Conservation (phyloP, 2,329 filamentous ascomycete genomes). For the Claviceps humidiphila region DNA sequence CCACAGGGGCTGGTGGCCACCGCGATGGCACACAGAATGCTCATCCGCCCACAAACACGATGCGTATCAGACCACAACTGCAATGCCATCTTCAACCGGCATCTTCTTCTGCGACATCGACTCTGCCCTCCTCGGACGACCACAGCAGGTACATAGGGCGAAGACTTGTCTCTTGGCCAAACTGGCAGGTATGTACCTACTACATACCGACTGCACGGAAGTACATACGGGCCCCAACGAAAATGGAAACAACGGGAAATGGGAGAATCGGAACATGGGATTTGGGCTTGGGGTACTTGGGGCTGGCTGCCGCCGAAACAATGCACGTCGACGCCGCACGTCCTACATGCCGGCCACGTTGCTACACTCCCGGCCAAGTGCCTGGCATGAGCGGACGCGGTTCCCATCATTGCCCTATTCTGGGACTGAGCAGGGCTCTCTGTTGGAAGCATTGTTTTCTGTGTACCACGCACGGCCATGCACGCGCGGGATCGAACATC, state of each 20-base stretch:
- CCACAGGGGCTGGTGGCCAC: not conserved
- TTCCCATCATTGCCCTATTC: slow-evolving; percentile 1
- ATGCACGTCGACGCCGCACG: not conserved
- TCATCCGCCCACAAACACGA: not conserved
- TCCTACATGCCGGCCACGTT: slow-evolving; percentile 2
- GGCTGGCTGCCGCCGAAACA: not conserved
- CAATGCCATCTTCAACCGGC: not conserved
- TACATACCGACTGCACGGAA: not conserved
- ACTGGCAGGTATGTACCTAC: not conserved
- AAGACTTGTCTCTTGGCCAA: not conserved
- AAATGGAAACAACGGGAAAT: no score
- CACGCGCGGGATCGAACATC: not conserved
- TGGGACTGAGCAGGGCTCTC: not conserved
- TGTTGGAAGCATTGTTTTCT: not conserved
- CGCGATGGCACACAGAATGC: not conserved
- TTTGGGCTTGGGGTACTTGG: not conserved
- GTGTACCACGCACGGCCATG: not conserved
- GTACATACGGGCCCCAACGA: no score
- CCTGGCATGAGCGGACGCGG: not conserved
- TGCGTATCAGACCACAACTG: not conserved
- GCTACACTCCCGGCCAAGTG: not conserved
- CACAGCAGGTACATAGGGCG: not conserved
- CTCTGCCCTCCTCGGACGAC: not conserved
- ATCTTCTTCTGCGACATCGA: not conserved
- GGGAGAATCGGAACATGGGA: not conserved